A percentile compares a stretch with the other conserved stretches of the same genome.
Evolutionary conservation across 2,329 filamentous ascomycete genomes (phyloP).

Genomic region (Fusarium foetens): DNA sequence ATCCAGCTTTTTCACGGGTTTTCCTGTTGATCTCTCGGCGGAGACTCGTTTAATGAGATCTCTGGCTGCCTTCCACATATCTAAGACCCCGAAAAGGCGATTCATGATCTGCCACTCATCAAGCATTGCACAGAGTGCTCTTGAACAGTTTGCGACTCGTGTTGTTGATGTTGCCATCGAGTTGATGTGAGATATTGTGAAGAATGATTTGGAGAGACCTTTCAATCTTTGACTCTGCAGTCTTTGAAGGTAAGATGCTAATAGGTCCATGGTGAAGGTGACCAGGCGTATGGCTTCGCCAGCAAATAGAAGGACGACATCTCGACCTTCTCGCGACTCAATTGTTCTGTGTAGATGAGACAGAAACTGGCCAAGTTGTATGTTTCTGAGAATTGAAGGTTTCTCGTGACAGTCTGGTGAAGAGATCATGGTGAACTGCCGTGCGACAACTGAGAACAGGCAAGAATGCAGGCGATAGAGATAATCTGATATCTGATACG

Average conservation of each 20-base stretch:
- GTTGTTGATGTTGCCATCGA: background rate
- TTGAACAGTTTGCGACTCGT: background rate
- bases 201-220: background rate
- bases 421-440: background rate
- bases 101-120: conserved; percentile 17
- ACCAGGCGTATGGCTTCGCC: background rate
- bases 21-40: fast-evolving
- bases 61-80: background rate
- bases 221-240: background rate
- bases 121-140: background rate
- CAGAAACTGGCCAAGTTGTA: background rate
- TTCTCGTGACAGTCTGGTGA: background rate
- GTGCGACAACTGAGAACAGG: fast-evolving
- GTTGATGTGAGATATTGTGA: background rate
- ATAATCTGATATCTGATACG: background rate
- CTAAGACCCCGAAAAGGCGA: background rate
- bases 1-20: fast-evolving
- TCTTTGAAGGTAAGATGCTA: background rate
- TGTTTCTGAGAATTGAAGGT: background rate
- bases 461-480: background rate
- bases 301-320: background rate
- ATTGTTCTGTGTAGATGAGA: background rate
- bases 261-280: background rate
- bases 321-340: background rate
- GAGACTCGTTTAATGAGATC: background rate